Evolutionary conservation across 1,284 basidiomycete genomes (phyloP), one percentile per base, ranked within the genome.

Genomic region (Ustilago esculenta): DNA sequence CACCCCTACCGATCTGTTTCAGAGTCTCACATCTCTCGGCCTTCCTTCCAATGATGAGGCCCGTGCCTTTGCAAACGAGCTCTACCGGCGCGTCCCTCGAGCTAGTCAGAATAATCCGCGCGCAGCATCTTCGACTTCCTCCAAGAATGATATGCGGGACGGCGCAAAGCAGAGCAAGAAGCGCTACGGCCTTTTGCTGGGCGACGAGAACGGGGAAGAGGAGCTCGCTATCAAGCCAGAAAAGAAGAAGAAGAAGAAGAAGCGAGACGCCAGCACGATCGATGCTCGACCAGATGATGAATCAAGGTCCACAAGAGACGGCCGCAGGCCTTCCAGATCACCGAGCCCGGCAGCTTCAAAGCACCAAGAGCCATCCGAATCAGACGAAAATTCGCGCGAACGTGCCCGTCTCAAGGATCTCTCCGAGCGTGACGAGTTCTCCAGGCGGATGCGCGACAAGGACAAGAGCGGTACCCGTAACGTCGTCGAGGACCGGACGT

Each of bases 391-490:
- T 30, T 85, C 89, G 42, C 86, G 82, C 74, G 93, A 94, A 83
- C 85, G 88, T 37, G 90, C 94, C 77, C 86, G 92, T 23, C 61
- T 89, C 49, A 87, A 89, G 76, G 95, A 98, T 75, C 70, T 92
- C 12, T 86, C 87, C 55, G 95, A 97, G 68, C 86, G 95, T 59
- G 95, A 98, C 81, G 94, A 90, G 30, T 97, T 98, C 76, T 91
- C 95, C 0, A 89, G 92, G 69, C 89, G 95, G 5, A 88, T 98
- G 75, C 88, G 88, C 76, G 87, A 90, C 56, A 89, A 90, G 59
- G 94, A 98, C 83, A 86, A 87, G 75, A 90, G 92, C 82, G 87
- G 87, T 81, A 92, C 90, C 34, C 95, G 94, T 84, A 91, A 90
- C 78, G 83, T 98, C n/a, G 90, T 97, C 33, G 91, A 94, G 81